Evolutionary conservation across 345 rosid genomes (phyloP).

Genomic region (Noccaea caerulescens): DNA sequence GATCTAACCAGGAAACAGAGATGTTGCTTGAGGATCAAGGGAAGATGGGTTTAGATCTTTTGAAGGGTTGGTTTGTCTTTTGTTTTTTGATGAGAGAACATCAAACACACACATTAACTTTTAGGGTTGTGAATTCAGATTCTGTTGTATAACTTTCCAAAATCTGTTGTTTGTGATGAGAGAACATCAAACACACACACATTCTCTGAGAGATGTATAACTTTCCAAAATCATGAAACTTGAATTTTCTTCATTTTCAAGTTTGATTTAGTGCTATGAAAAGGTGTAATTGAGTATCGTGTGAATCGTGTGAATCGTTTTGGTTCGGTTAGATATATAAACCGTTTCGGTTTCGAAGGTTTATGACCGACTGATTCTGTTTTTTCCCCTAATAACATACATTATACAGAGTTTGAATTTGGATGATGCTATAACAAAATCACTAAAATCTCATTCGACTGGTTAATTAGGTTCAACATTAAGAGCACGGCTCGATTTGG

Average conservation of each 20-base stretch:
- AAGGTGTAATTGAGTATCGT: not conserved
- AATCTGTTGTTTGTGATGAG: no score
- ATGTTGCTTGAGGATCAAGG: slow-evolving; percentile 26
- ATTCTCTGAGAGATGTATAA: not conserved
- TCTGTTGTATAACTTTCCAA: not conserved
- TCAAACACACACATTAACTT: not conserved
- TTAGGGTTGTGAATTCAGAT: slow-evolving; percentile 33
- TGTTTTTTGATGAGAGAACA: not conserved
- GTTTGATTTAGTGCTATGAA: not conserved
- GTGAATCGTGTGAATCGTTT: not conserved
- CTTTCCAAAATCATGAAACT: not conserved
- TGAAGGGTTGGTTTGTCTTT: not conserved
- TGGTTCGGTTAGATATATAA: not conserved
- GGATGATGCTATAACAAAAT: not conserved
- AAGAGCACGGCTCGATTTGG: not conserved
- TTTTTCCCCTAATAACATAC: not conserved
- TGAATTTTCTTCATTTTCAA: not conserved
- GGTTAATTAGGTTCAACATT: not conserved
- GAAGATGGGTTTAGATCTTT: slow-evolving; percentile 15
- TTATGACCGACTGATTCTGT: no score
- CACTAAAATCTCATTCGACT: not conserved
- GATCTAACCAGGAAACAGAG: slow-evolving; percentile 31
- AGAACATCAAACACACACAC: no score
- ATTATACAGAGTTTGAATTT: not conserved
- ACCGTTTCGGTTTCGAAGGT: not conserved